Evolutionary conservation across 441 rosid species (phyloP).

Genomic region (Hura crepitans): DNA sequence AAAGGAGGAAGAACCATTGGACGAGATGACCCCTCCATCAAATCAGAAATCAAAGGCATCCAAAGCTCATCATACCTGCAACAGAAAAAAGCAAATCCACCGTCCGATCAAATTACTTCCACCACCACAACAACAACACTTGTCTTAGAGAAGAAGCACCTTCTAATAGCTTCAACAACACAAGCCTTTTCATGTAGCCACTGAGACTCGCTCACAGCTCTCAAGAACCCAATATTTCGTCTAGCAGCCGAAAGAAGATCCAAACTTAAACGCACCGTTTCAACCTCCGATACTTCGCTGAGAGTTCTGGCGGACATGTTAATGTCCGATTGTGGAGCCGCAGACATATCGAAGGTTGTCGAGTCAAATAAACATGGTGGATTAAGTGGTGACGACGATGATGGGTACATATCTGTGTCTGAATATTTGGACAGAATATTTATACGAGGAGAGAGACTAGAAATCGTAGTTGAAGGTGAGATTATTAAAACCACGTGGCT

Average conservation of each 20-base stretch:
- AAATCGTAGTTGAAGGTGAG: neutral
- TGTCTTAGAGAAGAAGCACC: no score
- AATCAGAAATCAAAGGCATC: constrained; percentile 88
- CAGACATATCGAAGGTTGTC: constrained; percentile 23
- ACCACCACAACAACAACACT: no score
- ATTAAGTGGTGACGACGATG: no score
- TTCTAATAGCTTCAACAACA: constrained; percentile 62
- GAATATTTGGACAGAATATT: neutral
- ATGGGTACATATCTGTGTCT: neutral
- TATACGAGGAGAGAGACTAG: no score
- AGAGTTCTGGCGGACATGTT: constrained; percentile 49
- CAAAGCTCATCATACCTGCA: constrained; percentile 81
- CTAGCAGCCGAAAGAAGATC: constrained; percentile 75
- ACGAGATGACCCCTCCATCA: constrained; percentile 51
- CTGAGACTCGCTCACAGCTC: constrained; percentile 47
- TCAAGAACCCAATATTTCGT: constrained; percentile 53
- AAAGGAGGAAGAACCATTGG: constrained; percentile 77
- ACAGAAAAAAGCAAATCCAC: constrained; percentile 9
- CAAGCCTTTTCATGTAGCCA: constrained; percentile 61
- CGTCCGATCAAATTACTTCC: no score
- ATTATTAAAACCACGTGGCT: neutral
- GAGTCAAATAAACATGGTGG: neutral
- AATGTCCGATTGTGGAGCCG: constrained; percentile 35
- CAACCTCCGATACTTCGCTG: constrained; percentile 54
- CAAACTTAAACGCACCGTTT: constrained; percentile 39